Evolutionary conservation across 257 asterid species (phyloP).

Genomic region (Catharanthus roseus): DNA sequence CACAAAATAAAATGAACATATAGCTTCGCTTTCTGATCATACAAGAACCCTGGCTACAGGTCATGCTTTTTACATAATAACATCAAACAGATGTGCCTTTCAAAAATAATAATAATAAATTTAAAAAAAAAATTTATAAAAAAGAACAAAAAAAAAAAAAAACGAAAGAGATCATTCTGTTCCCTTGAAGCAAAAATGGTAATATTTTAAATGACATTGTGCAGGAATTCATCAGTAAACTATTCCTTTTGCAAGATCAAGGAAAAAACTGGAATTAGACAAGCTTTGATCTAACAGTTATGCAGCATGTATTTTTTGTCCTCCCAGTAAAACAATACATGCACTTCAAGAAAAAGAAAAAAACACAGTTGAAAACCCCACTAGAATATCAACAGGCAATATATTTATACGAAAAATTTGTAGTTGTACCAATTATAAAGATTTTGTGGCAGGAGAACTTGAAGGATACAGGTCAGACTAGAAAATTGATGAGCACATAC

Average conservation of each 20-base stretch:
- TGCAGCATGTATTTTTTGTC: not conserved
- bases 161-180: too few relatives aligned
- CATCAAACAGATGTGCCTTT: not conserved
- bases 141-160: too few relatives aligned
- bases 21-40: not conserved
- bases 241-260: not conserved
- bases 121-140: too few relatives aligned
- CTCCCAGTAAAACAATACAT: not conserved
- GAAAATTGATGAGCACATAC: conserved; percentile 21
- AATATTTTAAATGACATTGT: not conserved
- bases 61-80: not conserved
- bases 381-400: too few relatives aligned
- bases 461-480: not conserved
- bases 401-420: not conserved
- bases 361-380: too few relatives aligned
- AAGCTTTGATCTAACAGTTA: not conserved
- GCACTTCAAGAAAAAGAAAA: too few relatives aligned
- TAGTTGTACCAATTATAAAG: not conserved
- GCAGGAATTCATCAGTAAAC: not conserved
- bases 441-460: not conserved
- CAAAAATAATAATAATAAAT: too few relatives aligned
- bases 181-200: not conserved
- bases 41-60: not conserved
- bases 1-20: not conserved
- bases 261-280: not conserved